Conservation (phyloP, 352 stramenopile genomes). For the Globisporangium barbulae region DNA sequence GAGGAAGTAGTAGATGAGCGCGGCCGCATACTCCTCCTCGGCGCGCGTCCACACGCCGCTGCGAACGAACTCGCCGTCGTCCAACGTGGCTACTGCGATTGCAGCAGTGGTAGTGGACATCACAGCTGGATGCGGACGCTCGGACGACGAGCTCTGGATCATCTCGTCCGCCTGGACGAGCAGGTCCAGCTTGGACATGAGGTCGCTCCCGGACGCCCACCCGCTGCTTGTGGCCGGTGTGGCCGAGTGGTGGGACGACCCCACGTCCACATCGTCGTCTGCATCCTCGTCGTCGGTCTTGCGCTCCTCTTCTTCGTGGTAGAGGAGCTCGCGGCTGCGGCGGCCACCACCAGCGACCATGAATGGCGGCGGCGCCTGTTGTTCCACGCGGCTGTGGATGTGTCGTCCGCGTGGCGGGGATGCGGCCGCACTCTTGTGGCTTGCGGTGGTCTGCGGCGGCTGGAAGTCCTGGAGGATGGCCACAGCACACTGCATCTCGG, state of each 20-base stretch:
- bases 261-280: conserved; percentile 9
- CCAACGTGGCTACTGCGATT: background rate
- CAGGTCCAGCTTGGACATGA: conserved; percentile 52
- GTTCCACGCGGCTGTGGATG: background rate
- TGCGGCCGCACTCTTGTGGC: conserved; percentile 1
- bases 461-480: conserved; percentile 67
- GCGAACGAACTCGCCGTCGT: conserved; percentile 30
- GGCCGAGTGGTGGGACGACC: background rate
- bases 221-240: conserved; percentile 12
- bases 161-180: conserved; percentile 70
- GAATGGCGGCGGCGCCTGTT: background rate
- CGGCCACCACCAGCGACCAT: conserved; percentile 4
- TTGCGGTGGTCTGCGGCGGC: conserved; percentile 12
- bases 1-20: conserved; percentile 67
- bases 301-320: conserved; percentile 22
- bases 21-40: conserved; percentile 63
- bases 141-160: conserved; percentile 34
- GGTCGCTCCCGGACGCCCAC: conserved; percentile 22
- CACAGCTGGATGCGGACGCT: background rate
- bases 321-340: conserved; percentile 5
- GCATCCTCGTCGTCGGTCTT: conserved; percentile 14
- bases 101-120: background rate
- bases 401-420: conserved; percentile 1
- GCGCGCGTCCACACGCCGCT: conserved; percentile 59
- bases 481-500: conserved; percentile 61